Evolutionary conservation across 331 rosid species (phyloP).

Genomic region (Quercus lobata): DNA sequence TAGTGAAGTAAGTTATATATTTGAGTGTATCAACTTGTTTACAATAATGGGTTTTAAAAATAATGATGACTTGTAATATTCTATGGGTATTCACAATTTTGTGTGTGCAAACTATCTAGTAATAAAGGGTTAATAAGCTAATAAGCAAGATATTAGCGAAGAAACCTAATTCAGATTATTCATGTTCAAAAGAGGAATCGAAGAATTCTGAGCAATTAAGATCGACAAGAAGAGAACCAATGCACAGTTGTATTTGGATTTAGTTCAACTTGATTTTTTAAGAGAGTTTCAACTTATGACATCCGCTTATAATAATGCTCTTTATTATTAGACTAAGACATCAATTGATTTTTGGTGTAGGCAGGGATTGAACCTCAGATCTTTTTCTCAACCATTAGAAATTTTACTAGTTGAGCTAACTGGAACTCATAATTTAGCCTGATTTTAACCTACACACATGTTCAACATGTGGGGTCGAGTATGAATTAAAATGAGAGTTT

Average conservation of each 20-base stretch:
- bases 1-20: too few species aligned
- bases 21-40: too few species aligned
- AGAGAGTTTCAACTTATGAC: neutral
- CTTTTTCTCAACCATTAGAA: too few species aligned
- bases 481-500: too few species aligned
- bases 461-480: neutral
- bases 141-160: neutral
- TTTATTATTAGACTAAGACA: too few species aligned
- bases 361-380: accelerated
- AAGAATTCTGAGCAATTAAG: constrained; percentile 1
- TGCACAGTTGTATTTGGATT: constrained; percentile 44
- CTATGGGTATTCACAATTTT: neutral
- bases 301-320: neutral
- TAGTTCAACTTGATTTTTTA: constrained; percentile 7
- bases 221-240: constrained; percentile 52
- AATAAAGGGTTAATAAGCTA: neutral
- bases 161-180: neutral
- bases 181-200: neutral
- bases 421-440: too few species aligned
- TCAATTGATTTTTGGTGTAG: too few species aligned
- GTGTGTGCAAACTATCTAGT: neutral
- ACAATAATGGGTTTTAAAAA: too few species aligned
- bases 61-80: neutral
- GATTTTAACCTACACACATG: constrained; percentile 1
- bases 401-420: too few species aligned